Evolutionary conservation across 768 basidiomycete genomes (phyloP).

Genomic region (Tulasnella sp.): DNA sequence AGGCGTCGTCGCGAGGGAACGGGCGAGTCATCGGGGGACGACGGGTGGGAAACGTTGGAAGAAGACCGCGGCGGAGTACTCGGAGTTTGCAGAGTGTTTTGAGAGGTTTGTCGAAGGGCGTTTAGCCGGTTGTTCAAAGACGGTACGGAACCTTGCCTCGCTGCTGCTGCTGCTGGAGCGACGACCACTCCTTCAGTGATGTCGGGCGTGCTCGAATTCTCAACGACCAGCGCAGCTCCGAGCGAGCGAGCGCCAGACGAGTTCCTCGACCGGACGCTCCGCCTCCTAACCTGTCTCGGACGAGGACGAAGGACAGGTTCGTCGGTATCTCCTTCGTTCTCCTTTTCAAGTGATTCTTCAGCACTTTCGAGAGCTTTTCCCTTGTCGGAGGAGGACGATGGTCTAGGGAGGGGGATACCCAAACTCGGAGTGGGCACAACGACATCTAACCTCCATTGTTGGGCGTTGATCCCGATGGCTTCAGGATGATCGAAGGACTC

Average conservation of each 20-base stretch:
- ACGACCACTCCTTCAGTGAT: not conserved
- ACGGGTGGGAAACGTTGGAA: not conserved
- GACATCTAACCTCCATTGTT: not conserved
- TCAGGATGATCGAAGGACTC: not conserved
- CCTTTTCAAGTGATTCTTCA: not conserved
- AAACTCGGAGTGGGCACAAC: not conserved
- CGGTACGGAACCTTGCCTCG: not conserved
- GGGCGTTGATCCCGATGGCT: not conserved
- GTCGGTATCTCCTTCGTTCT: not conserved
- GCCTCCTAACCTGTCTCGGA: not conserved
- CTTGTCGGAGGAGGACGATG: not conserved
- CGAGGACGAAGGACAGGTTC: not conserved
- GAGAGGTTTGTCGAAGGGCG: not conserved
- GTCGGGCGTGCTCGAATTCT: not conserved
- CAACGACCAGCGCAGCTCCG: not conserved
- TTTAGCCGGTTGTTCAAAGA: not conserved
- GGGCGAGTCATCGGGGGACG: not conserved
- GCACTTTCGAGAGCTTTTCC: not conserved
- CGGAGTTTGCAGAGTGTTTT: not conserved
- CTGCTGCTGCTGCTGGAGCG: not conserved
- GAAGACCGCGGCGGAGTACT: not conserved
- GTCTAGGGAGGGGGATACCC: not conserved
- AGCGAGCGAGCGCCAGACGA: not conserved
- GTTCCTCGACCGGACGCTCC: not conserved
- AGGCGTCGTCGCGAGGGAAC: not conserved